Base-by-base conservation (phyloP, 2,329 filamentous ascomycete genomes). In the Fusarium palustre region DNA sequence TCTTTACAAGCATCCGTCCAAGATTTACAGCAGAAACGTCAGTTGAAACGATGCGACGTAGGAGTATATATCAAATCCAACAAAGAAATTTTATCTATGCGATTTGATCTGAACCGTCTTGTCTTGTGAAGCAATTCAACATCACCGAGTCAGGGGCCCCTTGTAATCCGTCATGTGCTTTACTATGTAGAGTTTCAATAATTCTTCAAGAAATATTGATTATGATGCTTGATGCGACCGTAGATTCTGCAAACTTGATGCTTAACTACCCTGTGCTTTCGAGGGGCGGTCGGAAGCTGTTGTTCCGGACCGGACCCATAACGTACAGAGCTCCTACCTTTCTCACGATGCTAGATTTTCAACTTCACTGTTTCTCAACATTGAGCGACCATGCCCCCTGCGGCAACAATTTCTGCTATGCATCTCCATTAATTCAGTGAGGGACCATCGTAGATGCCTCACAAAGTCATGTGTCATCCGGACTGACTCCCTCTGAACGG, bases 271-370 rank as follows among this genome's bases (percentile, higher is more conserved):
- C 48, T 38, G 33, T 22, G 24, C n/a, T 39, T 22, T 48, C 18
- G 16, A 36, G n/a, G 20, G 18, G 34, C 4, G 7, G 22, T 55
- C 69, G 69, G 70, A 66, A 39, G 8, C 20, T 60, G 15, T 36
- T 25, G 31, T 24, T 49, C 55, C 59, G 68, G 28, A 28, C 69
- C 55, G 65, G 48, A 10, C 28, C 70, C 65, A 71, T 62, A 42
- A 3, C 9, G 15, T 50, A 15, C 11, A 5, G 15, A 43, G 33
- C 46, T 48, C 12, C 47, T 15, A 30, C 20, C 46, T 45, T 24
- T 62, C 25, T 59, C 34, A 10, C 31, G 9, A 55, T 43, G 20
- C 22, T 52, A 50, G 55, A 54, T 39, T 30, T 46, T 16, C 7
- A n/a, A 34, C 30, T 33, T 50, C 24, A 30, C 31, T 49, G 12